These are phyloP conservation scores for Heterobasidion irregulare DNA, from an alignment of 1,284 basidiomycete genomes.

Conservation along the genomic window DNA sequence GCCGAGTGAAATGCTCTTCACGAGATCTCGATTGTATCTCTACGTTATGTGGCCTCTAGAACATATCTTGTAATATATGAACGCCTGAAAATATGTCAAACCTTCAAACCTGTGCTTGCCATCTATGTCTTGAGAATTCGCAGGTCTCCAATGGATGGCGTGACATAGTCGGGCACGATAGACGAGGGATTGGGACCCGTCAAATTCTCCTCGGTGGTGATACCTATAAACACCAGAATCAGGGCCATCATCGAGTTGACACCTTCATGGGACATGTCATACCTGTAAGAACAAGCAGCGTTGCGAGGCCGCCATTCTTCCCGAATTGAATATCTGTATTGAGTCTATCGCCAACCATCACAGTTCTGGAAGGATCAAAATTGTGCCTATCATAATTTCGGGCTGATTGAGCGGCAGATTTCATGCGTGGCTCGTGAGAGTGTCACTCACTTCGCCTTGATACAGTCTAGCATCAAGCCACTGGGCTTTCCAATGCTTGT, in stretches of 20 bases:
- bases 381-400: slow-evolving; percentile 51
- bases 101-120: not conserved
- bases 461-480: slow-evolving; percentile 89
- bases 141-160: slow-evolving; percentile 74
- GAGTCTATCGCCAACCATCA: slow-evolving; percentile 95
- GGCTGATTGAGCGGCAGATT: not conserved
- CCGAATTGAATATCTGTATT: slow-evolving; percentile 95
- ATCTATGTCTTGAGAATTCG: slow-evolving; percentile 14
- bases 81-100: not conserved
- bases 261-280: slow-evolving; percentile 6
- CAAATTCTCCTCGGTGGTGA: slow-evolving; percentile 65
- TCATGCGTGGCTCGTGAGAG: not conserved
- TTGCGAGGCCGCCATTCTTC: slow-evolving; percentile 76
- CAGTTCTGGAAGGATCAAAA: slow-evolving; percentile 77
- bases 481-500: slow-evolving; percentile 89
- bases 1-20: too few relatives aligned
- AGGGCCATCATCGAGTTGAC: not conserved
- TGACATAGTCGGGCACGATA: slow-evolving; percentile 76
- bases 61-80: not conserved
- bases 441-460: slow-evolving; percentile 80
- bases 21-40: too few relatives aligned
- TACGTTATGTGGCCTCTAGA: not conserved
- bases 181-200: slow-evolving; percentile 60
- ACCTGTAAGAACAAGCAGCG: slow-evolving; percentile 93
- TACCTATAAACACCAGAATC: slow-evolving; percentile 37